Conservation (phyloP, 805 yeast genomes). For the Candida berthetii region DNA sequence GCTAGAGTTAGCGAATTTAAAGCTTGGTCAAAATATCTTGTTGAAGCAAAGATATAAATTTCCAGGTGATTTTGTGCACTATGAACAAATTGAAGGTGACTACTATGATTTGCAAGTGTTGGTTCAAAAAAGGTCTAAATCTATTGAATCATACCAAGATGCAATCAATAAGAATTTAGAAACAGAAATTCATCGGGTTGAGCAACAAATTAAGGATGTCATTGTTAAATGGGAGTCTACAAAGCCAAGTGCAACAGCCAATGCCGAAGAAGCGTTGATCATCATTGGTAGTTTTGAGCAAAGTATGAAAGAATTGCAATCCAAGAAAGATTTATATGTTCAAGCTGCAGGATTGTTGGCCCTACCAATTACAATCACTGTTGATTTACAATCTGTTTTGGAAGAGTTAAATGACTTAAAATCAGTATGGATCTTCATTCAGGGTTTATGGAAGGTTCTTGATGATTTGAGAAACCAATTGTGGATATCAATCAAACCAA, state of each 20-base stretch:
- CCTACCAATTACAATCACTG: conserved; percentile 22
- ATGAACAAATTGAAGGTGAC: conserved; percentile 57
- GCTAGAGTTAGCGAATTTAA: conserved; percentile 6
- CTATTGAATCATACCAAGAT: conserved; percentile 37
- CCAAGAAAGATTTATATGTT: conserved; percentile 14
- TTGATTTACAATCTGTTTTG: conserved; percentile 23
- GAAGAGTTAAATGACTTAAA: conserved; percentile 52
- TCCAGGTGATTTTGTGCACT: conserved; percentile 48
- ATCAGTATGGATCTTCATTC: conserved; percentile 59
- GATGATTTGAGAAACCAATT: conserved; percentile 30
- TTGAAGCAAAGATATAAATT: conserved; percentile 38
- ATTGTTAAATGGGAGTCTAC: conserved; percentile 41
- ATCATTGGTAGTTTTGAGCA: conserved; percentile 21
- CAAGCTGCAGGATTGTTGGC: conserved; percentile 29
- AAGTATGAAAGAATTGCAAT: conserved; percentile 6
- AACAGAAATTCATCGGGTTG: conserved; percentile 31
- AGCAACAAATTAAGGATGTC: conserved; percentile 17
- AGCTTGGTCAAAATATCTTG: conserved; percentile 30
- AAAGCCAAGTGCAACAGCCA: conserved; percentile 23
- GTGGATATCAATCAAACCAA: conserved; percentile 46
- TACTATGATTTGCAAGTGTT: conserved; percentile 34
- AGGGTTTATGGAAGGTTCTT: conserved; percentile 41
- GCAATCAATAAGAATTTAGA: conserved; percentile 34
- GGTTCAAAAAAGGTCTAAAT: conserved; percentile 24
- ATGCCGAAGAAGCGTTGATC: conserved; percentile 34